Evolutionary conservation across 2,329 filamentous ascomycete species (phyloP), one percentile per base, ranked within the genome.

Genomic region (Cladosporium sphaerospermum): DNA sequence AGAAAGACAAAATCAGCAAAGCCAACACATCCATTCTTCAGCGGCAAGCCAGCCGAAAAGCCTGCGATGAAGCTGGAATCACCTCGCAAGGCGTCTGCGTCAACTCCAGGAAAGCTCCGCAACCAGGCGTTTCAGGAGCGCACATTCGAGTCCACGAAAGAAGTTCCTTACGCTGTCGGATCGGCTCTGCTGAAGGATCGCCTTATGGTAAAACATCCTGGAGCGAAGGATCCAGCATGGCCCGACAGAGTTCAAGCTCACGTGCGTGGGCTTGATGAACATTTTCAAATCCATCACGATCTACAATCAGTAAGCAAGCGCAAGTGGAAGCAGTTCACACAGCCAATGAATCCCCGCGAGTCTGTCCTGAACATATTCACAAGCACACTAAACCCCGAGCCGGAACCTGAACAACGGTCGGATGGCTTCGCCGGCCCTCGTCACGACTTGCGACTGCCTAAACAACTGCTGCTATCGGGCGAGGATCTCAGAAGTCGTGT

Each of bases 201-300:
- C 28, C 54, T 68, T 40, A 59, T 62, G 62, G 48, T 81, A 4
- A 88, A 81, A 61, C 75, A 85, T n/a, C 81, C 84, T 0, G 87
- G 86, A 2, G 76, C 84, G 8, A 73, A 75, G 57, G 76, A 87
- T 51, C 80, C 88, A 3, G 75, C 81, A n/a, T 93, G 88, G 85
- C 88, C 88, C 36, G 78, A 80, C 45, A 76, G 77, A 57, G 85
- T 75, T 6, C 82, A 81, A 64, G 70, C 76, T 1, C 86, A 89
- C 66, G 70, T 90, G 40, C 79, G 84, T 52, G 83, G 79, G 19
- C 14, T 47, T 16, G 51, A 47, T 3, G 19, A 31, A 2, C 9
- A 19, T 4, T 19, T n/a, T 11, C 8, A n/a, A 23, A 4, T 7
- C 2, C 3, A 13, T 4, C 10, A 18, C 9, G 5, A 31, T 5